Evolutionary conservation across 2,329 filamentous ascomycete species (phyloP).

Genomic region (Fusarium nygamai): DNA sequence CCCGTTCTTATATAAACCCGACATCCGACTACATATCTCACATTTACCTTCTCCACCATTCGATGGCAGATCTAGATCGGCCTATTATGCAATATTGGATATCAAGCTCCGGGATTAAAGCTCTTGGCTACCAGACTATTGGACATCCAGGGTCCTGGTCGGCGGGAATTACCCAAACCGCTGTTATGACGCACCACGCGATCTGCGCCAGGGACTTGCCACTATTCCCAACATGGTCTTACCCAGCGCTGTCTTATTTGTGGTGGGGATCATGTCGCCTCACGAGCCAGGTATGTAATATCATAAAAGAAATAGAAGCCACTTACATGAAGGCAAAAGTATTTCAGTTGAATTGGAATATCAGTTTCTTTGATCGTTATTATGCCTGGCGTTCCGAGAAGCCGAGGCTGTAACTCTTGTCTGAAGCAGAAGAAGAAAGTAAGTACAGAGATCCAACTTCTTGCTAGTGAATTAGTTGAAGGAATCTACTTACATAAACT

Average conservation of each 20-base stretch:
- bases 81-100: background rate
- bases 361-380: no score
- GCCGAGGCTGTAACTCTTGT: slow-evolving; percentile 60
- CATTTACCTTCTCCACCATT: background rate
- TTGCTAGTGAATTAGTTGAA: background rate
- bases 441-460: background rate
- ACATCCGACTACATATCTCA: background rate
- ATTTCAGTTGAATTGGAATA: accelerated
- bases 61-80: background rate
- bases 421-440: slow-evolving; percentile 65
- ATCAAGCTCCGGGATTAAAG: accelerated
- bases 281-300: background rate
- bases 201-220: slow-evolving; percentile 3
- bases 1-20: background rate
- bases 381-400: slow-evolving; percentile 63
- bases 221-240: slow-evolving; percentile 16
- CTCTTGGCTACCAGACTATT: background rate
- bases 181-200: background rate
- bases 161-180: background rate
- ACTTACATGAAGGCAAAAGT: accelerated
- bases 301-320: background rate
- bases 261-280: background rate
- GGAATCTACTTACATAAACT: background rate
- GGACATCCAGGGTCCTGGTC: background rate
- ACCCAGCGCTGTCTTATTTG: slow-evolving; percentile 4